Percentiles rank a stretch among this genome's conserved stretches.
Evolutionary conservation across 2,329 filamentous ascomycete species (phyloP).

Genomic region (Blastomyces gilchristii): DNA sequence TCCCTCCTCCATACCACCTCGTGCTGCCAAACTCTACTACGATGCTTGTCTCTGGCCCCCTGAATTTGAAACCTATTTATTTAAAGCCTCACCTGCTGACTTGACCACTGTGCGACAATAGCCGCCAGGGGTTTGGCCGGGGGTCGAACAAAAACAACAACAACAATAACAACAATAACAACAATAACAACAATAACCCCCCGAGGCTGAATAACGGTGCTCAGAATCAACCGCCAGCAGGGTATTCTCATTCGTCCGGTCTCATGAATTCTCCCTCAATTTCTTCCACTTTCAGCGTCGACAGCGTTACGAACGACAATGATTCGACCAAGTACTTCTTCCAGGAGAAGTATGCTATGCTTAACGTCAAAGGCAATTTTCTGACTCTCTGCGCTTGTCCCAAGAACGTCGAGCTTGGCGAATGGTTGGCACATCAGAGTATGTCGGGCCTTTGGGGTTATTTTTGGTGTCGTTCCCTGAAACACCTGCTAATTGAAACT

Average conservation of each 20-base stretch:
- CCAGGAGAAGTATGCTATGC: conserved; percentile 52
- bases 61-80: conserved; percentile 18
- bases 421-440: conserved; percentile 96
- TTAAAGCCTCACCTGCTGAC: conserved; percentile 21
- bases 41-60: conserved; percentile 6
- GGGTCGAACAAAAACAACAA: conserved; percentile 35
- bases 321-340: conserved; percentile 42
- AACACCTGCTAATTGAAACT: background rate
- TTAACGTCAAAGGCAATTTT: conserved; percentile 95
- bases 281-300: conserved; percentile 28
- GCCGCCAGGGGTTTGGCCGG: conserved; percentile 41
- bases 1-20: conserved; percentile 3
- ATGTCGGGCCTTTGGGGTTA: conserved; percentile 23
- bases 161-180: conserved; percentile 29
- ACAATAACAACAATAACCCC: conserved; percentile 23
- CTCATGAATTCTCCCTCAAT: conserved; percentile 33
- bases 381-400: conserved; percentile 89
- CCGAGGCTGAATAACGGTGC: conserved; percentile 32
- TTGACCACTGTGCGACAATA: conserved; percentile 18
- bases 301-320: conserved; percentile 30
- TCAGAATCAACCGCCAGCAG: conserved; percentile 23
- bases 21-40: conserved; percentile 4
- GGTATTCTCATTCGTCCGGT: conserved; percentile 19
- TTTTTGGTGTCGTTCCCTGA: background rate
- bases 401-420: conserved; percentile 84